phyloP scores from a whole-genome alignment of 805 yeast genomes.

The Ogataea nonfermentans region DNA sequence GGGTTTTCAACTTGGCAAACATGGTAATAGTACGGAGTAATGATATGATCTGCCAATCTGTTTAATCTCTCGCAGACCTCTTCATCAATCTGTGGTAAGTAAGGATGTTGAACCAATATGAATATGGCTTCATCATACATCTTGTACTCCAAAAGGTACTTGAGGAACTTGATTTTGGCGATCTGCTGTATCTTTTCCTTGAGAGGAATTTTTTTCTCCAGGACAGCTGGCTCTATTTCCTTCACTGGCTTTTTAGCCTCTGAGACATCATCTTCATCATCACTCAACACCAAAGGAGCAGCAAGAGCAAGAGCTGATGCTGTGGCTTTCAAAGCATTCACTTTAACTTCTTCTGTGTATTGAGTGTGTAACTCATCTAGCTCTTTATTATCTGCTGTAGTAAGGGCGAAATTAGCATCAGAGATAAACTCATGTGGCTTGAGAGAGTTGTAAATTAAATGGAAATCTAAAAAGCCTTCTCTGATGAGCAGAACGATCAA shows the following conservation, averaged over 20 bases:
- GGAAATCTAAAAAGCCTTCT: constrained; percentile 63
- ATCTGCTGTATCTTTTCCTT: constrained; percentile 19
- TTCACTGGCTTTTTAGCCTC: constrained; percentile 12
- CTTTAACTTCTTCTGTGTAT: constrained; percentile 49
- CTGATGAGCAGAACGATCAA: constrained; percentile 58
- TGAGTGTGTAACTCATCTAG: constrained; percentile 43
- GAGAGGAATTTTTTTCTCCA: constrained; percentile 8
- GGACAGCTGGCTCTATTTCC: neutral
- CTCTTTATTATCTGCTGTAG: constrained; percentile 22
- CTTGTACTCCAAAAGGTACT: constrained; percentile 56
- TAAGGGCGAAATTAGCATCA: constrained; percentile 16
- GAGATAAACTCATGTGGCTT: constrained; percentile 42
- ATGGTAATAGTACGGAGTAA: constrained; percentile 46
- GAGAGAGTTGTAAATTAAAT: constrained; percentile 55
- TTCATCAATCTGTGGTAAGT: constrained; percentile 51
- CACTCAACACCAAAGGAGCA: constrained; percentile 74
- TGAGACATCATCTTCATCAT: constrained; percentile 40
- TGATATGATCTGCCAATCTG: constrained; percentile 45
- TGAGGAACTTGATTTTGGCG: constrained; percentile 47
- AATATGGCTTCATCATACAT: constrained; percentile 59
- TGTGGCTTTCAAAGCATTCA: constrained; percentile 56
- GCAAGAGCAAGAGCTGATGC: constrained; percentile 85
- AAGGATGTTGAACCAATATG: constrained; percentile 61
- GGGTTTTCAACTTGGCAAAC: constrained; percentile 21
- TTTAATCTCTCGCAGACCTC: constrained; percentile 47